Conservation (phyloP, 2,329 filamentous ascomycete genomes). For the Catunica adiposa region DNA sequence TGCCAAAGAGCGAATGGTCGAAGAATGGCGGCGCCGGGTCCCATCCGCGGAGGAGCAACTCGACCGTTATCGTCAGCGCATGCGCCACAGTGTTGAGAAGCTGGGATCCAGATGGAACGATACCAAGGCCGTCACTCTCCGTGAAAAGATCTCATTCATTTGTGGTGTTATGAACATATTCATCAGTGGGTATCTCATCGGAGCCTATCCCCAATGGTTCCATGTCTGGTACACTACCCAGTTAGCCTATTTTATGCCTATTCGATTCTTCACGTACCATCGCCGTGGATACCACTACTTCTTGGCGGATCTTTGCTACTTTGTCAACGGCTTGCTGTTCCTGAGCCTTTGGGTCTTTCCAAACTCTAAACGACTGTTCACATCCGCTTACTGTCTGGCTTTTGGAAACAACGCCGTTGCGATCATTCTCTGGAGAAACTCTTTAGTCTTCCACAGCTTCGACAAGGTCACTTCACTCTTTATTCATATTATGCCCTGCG, state of each 20-base stretch:
- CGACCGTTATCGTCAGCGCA: constrained; percentile 73
- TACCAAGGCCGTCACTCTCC: constrained; percentile 67
- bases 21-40: constrained; percentile 76
- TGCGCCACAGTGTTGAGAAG: constrained; percentile 79
- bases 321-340: constrained; percentile 76
- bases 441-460: constrained; percentile 92
- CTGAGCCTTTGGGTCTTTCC: constrained; percentile 84
- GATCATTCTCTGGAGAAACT: constrained; percentile 98
- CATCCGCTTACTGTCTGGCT: constrained; percentile 78
- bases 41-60: constrained; percentile 84
- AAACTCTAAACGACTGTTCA: constrained; percentile 76
- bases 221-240: constrained; percentile 85
- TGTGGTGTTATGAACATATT: constrained; percentile 95
- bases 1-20: constrained; percentile 78
- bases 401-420: constrained; percentile 95
- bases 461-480: constrained; percentile 98
- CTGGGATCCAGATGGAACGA: constrained; percentile 77
- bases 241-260: constrained; percentile 89
- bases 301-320: constrained; percentile 92
- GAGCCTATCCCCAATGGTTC: constrained; percentile 69
- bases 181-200: constrained; percentile 85
- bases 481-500: constrained; percentile 98
- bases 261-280: constrained; percentile 82
- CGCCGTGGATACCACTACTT: constrained; percentile 93
- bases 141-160: constrained; percentile 94